phyloP scores from a whole-genome alignment of 2,329 filamentous ascomycete genomes.

The Teratosphaeriaceae sp. region DNA sequence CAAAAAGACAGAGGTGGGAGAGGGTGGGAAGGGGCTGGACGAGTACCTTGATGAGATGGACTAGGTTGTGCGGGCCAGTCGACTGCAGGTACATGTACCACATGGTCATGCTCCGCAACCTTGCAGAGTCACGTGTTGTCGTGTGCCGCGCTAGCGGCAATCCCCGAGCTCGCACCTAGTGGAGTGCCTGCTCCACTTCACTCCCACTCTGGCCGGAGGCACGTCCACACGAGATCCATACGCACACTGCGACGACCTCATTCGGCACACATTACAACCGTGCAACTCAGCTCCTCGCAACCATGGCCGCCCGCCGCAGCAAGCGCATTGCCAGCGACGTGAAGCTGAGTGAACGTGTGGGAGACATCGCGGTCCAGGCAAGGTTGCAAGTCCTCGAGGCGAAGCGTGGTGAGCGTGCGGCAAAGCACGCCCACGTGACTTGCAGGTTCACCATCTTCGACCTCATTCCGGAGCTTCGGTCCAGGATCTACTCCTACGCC shows the following conservation, averaged over 20 bases:
- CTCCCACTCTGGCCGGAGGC: no score
- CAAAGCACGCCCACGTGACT: neutral
- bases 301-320: neutral
- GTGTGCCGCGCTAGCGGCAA: no score
- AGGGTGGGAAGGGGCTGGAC: neutral
- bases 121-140: no score
- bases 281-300: no score
- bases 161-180: no score
- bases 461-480: neutral
- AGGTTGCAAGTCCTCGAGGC: neutral
- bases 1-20: neutral
- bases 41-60: conserved; percentile 2
- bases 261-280: no score
- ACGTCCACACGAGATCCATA: no score
- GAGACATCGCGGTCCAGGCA: neutral
- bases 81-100: no score
- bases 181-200: no score
- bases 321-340: neutral
- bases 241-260: no score
- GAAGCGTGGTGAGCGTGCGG: neutral
- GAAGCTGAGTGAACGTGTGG: neutral
- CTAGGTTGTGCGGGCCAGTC: no score
- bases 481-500: neutral
- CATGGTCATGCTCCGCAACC: no score
- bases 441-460: neutral